Conservation (phyloP, 176 grass and related monocot genomes). For the Triticum turgidum region DNA sequence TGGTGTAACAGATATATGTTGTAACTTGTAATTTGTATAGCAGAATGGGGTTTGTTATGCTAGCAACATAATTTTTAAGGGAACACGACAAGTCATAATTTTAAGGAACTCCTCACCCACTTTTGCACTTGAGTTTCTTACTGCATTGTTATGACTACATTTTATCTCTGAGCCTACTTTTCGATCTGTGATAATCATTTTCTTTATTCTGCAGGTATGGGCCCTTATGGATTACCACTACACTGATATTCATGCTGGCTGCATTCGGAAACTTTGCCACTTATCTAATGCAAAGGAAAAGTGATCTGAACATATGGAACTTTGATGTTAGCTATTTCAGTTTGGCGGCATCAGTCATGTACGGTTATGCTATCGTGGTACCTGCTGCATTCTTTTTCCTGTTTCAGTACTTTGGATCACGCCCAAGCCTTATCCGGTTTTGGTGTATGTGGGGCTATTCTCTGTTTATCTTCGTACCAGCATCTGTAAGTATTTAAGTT, state of each 20-base stretch:
- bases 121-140: background rate
- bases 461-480: conserved; percentile 87
- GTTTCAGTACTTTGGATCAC: conserved; percentile 85
- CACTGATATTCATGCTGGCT: conserved; percentile 84
- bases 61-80: background rate
- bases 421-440: conserved; percentile 66
- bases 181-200: background rate
- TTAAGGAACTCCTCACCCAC: background rate
- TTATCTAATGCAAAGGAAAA: conserved; percentile 76
- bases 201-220: conserved; percentile 60
- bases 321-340: conserved; percentile 92
- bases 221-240: conserved; percentile 87
- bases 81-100: background rate
- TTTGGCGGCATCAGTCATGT: conserved; percentile 91
- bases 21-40: background rate
- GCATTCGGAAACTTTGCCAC: conserved; percentile 82
- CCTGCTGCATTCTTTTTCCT: conserved; percentile 85
- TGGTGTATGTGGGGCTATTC: conserved; percentile 99
- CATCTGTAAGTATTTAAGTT: conserved; percentile 62
- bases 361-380: conserved; percentile 75
- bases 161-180: background rate
- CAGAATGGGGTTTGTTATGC: background rate
- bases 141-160: background rate
- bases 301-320: conserved; percentile 58
- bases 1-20: background rate